Percentiles rank a stretch among this genome's conserved stretches.
These are phyloP conservation scores for Fragosphaeria purpurea DNA, from an alignment of 2,329 filamentous ascomycete species.

Conservation along the genomic window DNA sequence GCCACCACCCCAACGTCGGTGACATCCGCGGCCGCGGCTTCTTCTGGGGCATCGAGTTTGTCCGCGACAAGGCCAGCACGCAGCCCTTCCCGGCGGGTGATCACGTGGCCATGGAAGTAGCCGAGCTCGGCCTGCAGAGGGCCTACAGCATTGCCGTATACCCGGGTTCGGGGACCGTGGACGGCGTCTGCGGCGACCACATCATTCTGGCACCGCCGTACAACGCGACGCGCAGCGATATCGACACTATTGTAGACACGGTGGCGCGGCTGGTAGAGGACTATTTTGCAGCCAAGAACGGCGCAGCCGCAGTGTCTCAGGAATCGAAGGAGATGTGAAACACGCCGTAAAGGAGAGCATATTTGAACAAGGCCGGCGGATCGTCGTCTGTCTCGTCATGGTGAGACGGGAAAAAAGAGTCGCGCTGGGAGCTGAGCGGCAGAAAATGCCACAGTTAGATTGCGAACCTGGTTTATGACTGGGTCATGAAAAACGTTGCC, in stretches of 20 bases:
- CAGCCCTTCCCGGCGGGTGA: constrained; percentile 22
- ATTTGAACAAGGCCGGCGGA: too few species aligned
- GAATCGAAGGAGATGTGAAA: too few species aligned
- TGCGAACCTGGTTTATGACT: too few species aligned
- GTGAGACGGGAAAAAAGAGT: too few species aligned
- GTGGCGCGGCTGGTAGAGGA: constrained; percentile 42
- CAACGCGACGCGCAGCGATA: constrained; percentile 47
- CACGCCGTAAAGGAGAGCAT: too few species aligned
- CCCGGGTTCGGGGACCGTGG: constrained; percentile 50
- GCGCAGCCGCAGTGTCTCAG: background rate
- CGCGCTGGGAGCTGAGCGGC: too few species aligned
- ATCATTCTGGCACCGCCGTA: constrained; percentile 61
- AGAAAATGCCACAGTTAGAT: too few species aligned
- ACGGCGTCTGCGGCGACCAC: constrained; percentile 55
- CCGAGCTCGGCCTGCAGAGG: constrained; percentile 21
- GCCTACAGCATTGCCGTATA: constrained; percentile 42
- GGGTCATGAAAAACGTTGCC: too few species aligned
- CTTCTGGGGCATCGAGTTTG: constrained; percentile 35
- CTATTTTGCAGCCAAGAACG: constrained; percentile 26
- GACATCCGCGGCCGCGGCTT: constrained; percentile 33
- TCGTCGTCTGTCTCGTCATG: too few species aligned
- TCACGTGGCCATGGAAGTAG: constrained; percentile 24
- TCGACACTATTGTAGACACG: constrained; percentile 44
- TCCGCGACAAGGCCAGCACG: constrained; percentile 23
- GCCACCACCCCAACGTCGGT: constrained; percentile 28